Evolutionary conservation across 1,284 basidiomycete genomes (phyloP), one percentile per base, ranked within the genome.

Genomic region (Salmacisia buchloeana): DNA sequence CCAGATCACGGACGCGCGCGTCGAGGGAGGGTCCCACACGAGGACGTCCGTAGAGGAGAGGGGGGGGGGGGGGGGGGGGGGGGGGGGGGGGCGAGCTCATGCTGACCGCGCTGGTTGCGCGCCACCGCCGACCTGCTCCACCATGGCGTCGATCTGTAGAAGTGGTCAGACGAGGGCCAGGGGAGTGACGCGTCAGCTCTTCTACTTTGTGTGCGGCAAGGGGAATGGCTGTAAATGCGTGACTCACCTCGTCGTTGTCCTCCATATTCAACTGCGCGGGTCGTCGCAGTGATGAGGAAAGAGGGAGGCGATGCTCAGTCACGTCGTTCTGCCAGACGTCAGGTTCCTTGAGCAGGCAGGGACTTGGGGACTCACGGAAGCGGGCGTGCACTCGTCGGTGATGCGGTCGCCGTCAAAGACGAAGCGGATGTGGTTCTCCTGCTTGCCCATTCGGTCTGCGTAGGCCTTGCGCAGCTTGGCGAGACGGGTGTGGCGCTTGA

Each of bases 391-490:
- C 25, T 77, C 73, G 63, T 79, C 76, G 41, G 69, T 72, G 59
- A 79, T 72, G 33, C 77, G 70, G 60, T 73, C 70, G 29, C 77
- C 77, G 49, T 79, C 77, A 60, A 75, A 76, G 61, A 79, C 71
- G 68, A 79, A 79, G 4, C 77, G 75, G 38, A 79, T 75, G 56
- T 70, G 70, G 64, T 73, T 76, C 60, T 73, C 72, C 27, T 74
- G 72, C 82, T 94, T 94, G 69, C 92, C 93, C 49, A 96, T 92
- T 79, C 94, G 92, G 79, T 85, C 87, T 61, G 93, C 93, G 82
- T 97, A 97, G 27, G 93, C 93, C 70, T 86, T 88, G 82, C 94
- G 88, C 29, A 97, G 86, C 84, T 97, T 97, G 83, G 88, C 90
- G 68, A 96, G 83, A 84, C 90, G 93, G 57, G 93, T 96, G 78